Evolutionary conservation across 2,329 filamentous ascomycete genomes (phyloP).

Genomic region (Beauveria medogensis): DNA sequence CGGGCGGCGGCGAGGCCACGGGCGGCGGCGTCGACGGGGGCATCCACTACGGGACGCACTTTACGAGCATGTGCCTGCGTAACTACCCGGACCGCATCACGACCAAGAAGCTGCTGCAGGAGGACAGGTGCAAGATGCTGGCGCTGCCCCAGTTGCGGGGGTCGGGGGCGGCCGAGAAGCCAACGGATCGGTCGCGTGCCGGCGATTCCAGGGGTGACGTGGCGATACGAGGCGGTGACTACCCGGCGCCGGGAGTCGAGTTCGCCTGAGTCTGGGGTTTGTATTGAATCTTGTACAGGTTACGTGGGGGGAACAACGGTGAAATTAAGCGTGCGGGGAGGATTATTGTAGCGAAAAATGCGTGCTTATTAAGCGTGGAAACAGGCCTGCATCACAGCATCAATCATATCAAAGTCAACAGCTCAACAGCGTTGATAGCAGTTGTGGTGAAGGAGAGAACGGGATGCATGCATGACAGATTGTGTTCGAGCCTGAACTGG

Average conservation of each 20-base stretch:
- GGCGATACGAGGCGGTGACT: neutral
- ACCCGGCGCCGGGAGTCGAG: neutral
- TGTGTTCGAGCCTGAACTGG: too few species aligned
- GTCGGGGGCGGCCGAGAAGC: too few species aligned
- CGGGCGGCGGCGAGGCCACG: slow-evolving; percentile 12
- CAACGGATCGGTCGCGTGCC: neutral
- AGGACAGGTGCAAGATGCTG: slow-evolving; percentile 20
- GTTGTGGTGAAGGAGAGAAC: too few species aligned
- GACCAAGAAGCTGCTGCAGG: slow-evolving; percentile 28
- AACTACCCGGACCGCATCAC: slow-evolving; percentile 41
- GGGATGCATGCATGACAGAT: too few species aligned
- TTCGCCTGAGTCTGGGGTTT: neutral
- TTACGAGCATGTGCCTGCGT: slow-evolving; percentile 42
- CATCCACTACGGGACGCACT: slow-evolving; percentile 44
- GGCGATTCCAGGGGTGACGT: neutral
- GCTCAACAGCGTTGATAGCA: too few species aligned
- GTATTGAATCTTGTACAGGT: neutral
- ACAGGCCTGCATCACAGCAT: too few species aligned
- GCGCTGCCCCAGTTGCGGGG: slow-evolving; percentile 7
- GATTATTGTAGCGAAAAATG: too few species aligned
- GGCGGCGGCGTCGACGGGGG: slow-evolving; percentile 25
- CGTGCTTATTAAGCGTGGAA: too few species aligned
- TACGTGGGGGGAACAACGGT: neutral
- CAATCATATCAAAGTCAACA: too few species aligned
- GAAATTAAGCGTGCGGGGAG: too few species aligned